phyloP scores from a whole-genome alignment of 2,329 filamentous ascomycete species.

The Ascochyta rabiei region DNA sequence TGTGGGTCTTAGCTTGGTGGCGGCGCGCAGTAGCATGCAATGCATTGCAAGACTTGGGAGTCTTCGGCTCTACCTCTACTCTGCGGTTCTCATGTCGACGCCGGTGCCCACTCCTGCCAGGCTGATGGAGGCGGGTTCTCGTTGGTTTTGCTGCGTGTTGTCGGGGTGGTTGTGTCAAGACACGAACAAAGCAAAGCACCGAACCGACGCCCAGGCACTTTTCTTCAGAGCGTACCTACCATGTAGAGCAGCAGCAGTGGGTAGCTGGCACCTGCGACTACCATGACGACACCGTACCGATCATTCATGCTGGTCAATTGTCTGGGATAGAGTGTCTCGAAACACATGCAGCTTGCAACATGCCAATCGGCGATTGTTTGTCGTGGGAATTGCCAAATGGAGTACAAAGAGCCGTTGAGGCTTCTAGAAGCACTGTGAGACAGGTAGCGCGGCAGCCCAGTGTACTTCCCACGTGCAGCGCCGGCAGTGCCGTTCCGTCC shows the following conservation, averaged over 20 bases:
- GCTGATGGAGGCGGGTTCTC: not conserved
- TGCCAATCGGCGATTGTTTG: slow-evolving; percentile 6
- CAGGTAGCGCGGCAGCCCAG: slow-evolving; percentile 6
- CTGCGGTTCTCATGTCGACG: not conserved
- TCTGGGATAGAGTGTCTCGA: slow-evolving; percentile 5
- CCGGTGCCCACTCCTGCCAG: not conserved
- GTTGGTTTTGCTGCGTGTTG: not conserved
- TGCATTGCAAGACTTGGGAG: not conserved
- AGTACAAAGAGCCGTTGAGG: slow-evolving; percentile 10
- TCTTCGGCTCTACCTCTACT: not conserved
- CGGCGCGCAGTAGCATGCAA: not conserved
- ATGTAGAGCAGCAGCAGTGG: not conserved
- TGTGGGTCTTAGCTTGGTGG: not conserved
- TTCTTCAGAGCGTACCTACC: not conserved
- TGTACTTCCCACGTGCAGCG: slow-evolving; percentile 1
- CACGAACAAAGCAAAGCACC: not conserved
- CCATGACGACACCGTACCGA: not conserved
- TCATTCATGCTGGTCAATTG: not conserved
- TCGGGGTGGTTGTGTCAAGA: not conserved
- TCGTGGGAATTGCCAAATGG: slow-evolving; percentile 1
- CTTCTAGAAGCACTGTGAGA: slow-evolving; percentile 9
- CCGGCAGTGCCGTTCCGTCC: not conserved
- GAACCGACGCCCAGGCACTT: not conserved
- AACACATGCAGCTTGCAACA: slow-evolving; percentile 1
- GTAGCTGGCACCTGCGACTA: not conserved